Evolutionary conservation across 176 grass and related monocot species (phyloP), one percentile per base, ranked within the genome.

Genomic region (Carex pumila): DNA sequence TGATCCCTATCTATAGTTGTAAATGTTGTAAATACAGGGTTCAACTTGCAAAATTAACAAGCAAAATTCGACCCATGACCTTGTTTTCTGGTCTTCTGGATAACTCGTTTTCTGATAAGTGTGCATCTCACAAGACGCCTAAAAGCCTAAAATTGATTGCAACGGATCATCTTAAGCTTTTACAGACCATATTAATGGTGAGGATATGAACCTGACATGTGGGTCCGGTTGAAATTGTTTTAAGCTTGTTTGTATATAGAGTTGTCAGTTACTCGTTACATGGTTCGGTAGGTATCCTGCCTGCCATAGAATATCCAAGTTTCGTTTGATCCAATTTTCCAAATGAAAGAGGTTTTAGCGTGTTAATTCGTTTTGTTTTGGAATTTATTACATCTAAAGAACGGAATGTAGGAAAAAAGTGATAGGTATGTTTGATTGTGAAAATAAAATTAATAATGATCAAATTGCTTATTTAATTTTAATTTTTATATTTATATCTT

Each of bases 301-400:
- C 45, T 55, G 13, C 12, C 50, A 54, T 30, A 14, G 6, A 17
- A 60, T 18, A 15, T 60, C 29, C 4, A 12, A 55, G 1, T 9
- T 36, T 18, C 10, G 18, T 45, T 17, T 60, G 54, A 75, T 61
- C 31, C 77, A n/a, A 59, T 39, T 18, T 10, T 60, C 32, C 14
- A 37, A 80, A 36, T 81, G 14, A 63, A 65, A 63, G 79, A 65
- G 56, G 53, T 81, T 65, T 60, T 63, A 30, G 53, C 79, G 79
- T 81, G 59, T 81, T 61, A 81, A 59, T 30, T 81, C 65, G 54
- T 64, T 65, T 21, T 25, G n/a, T 64, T 18, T 56, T 60, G 59
- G 41, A 81, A 45, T 49, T 25, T 25, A 25, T 25, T 25, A 34
- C 32, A 2, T 34, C 1, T 34, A 34, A 34, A 34, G 32, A 34